Evolutionary conservation across 2,329 filamentous ascomycete genomes (phyloP).

Genomic region (Furcasterigmium furcatum): DNA sequence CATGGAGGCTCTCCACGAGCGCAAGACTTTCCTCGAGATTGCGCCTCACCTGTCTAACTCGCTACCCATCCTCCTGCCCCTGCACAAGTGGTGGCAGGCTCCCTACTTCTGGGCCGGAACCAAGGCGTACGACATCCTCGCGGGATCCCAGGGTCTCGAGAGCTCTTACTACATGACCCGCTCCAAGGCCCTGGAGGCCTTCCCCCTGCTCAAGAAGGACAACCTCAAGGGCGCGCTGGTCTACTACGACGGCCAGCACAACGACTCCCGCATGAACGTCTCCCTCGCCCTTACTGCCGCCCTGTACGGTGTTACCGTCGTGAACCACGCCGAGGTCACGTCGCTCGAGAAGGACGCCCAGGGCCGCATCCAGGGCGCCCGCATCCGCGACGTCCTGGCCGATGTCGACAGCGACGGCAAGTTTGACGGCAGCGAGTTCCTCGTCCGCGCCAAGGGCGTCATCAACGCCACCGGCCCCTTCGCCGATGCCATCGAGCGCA

Average conservation of each 20-base stretch:
- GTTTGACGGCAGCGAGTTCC: slow-evolving; percentile 50
- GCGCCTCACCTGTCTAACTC: slow-evolving; percentile 78
- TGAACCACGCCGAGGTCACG: slow-evolving; percentile 80
- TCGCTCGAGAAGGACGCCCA: slow-evolving; percentile 66
- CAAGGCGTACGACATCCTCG: slow-evolving; percentile 79
- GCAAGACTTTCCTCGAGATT: slow-evolving; percentile 79
- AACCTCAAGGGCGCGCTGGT: slow-evolving; percentile 74
- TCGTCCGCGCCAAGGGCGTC: slow-evolving; percentile 74
- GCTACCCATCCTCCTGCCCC: slow-evolving; percentile 79
- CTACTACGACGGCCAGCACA: slow-evolving; percentile 85
- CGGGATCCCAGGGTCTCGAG: slow-evolving; percentile 78
- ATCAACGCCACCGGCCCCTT: slow-evolving; percentile 85
- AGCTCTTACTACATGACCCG: slow-evolving; percentile 78
- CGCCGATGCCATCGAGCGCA: slow-evolving; percentile 74
- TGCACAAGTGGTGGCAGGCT: slow-evolving; percentile 81
- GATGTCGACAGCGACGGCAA: slow-evolving; percentile 55
- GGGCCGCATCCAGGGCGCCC: slow-evolving; percentile 68
- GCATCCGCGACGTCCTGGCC: slow-evolving; percentile 53
- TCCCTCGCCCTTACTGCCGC: slow-evolving; percentile 78
- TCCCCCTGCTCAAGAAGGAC: slow-evolving; percentile 74
- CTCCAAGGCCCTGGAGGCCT: slow-evolving; percentile 72
- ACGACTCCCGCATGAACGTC: slow-evolving; percentile 85
- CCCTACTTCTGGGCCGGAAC: slow-evolving; percentile 70
- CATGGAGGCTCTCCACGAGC: slow-evolving; percentile 76
- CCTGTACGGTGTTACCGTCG: slow-evolving; percentile 74